These are phyloP conservation scores for Triticum monococcum DNA, from an alignment of 176 grass and related monocot genomes.

Conservation along the genomic window DNA sequence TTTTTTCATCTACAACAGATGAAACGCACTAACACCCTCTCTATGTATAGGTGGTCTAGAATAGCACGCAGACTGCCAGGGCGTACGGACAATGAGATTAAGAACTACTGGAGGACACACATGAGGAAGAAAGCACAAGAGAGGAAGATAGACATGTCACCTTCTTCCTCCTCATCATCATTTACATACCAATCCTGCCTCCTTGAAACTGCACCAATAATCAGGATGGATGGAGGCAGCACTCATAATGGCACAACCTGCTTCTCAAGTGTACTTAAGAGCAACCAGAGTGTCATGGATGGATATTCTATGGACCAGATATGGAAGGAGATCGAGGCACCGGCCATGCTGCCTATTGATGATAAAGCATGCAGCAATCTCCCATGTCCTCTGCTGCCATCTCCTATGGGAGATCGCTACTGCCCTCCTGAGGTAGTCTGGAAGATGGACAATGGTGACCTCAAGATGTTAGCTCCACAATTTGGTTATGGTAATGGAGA, in stretches of 20 bases:
- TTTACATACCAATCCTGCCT: conserved; percentile 52
- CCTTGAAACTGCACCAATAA: conserved; percentile 6
- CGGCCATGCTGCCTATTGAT: not conserved
- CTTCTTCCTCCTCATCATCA: conserved; percentile 58
- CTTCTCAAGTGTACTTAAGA: conserved; percentile 25
- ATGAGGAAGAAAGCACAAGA: conserved; percentile 96
- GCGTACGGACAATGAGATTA: conserved; percentile 90
- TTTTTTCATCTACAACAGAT: not conserved
- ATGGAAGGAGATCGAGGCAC: conserved; percentile 66
- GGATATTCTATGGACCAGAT: conserved; percentile 82
- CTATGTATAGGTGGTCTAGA: conserved; percentile 67
- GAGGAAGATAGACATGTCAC: conserved; percentile 42
- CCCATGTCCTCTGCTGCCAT: conserved; percentile 25
- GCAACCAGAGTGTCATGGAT: conserved; percentile 34
- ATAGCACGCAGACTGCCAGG: conserved; percentile 74
- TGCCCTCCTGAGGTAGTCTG: conserved; percentile 47
- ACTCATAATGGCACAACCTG: conserved; percentile 22
- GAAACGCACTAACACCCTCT: conserved; percentile 7
- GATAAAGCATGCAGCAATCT: conserved; percentile 22
- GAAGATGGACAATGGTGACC: conserved; percentile 51
- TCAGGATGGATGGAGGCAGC: not conserved
- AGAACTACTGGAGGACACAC: conserved; percentile 94
- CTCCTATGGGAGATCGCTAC: conserved; percentile 33
- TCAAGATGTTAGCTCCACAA: conserved; percentile 42
- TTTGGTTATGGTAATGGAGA: conserved; percentile 33